A percentile compares a stretch with the other conserved stretches of the same genome.
These are phyloP conservation scores for Boletus vinaceobasis DNA, from an alignment of 768 basidiomycete genomes.

Conservation along the genomic window DNA sequence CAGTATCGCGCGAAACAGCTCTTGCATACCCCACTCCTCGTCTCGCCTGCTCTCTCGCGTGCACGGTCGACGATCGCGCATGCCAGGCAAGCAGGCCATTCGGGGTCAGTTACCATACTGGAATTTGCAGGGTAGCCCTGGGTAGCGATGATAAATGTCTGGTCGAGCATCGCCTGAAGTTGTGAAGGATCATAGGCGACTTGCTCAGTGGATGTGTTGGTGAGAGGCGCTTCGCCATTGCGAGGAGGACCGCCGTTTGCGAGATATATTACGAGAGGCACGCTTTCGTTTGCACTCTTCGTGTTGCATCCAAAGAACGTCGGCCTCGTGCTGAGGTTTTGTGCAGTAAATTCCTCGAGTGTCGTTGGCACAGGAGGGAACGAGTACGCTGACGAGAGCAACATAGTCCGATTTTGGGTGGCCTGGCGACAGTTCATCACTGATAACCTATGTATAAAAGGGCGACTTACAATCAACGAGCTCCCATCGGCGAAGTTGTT, in stretches of 20 bases:
- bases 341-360: slow-evolving; percentile 29
- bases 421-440: slow-evolving; percentile 12
- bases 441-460: neutral
- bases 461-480: slow-evolving; percentile 24
- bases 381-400: slow-evolving; percentile 33
- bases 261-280: slow-evolving; percentile 56
- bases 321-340: slow-evolving; percentile 36
- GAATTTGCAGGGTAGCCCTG: slow-evolving; percentile 37
- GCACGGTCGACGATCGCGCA: slow-evolving; percentile 52
- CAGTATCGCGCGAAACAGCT: slow-evolving; percentile 33
- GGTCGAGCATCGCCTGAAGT: slow-evolving; percentile 43
- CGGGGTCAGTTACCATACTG: slow-evolving; percentile 29
- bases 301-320: slow-evolving; percentile 47
- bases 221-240: slow-evolving; percentile 35
- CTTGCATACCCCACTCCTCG: slow-evolving; percentile 30
- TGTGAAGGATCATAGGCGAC: slow-evolving; percentile 35
- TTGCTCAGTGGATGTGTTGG: slow-evolving; percentile 43
- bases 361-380: slow-evolving; percentile 32
- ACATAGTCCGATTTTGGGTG: slow-evolving; percentile 38
- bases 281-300: slow-evolving; percentile 24
- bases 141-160: slow-evolving; percentile 42
- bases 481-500: slow-evolving; percentile 23
- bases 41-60: slow-evolving; percentile 24
- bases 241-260: slow-evolving; percentile 49
- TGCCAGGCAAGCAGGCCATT: slow-evolving; percentile 50